Conservation (phyloP, 1,139 yeast genomes). For the Pneumocystis carinii region DNA sequence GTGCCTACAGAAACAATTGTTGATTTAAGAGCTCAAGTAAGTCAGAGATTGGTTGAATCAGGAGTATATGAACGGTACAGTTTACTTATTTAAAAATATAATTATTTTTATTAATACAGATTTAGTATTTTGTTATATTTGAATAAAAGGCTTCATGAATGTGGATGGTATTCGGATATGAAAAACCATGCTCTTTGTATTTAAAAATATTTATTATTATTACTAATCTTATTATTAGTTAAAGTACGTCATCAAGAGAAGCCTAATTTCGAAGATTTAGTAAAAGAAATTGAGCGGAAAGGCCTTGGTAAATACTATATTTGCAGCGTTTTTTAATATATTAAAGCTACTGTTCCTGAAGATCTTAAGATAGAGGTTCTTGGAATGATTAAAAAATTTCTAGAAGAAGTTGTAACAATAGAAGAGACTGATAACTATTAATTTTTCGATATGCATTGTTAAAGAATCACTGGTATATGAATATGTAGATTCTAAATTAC, state of each 20-base stretch:
- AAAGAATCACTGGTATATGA: background rate
- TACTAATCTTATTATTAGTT: background rate
- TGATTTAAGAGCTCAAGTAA: background rate
- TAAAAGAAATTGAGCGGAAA: background rate
- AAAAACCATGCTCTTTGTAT: background rate
- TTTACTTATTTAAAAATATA: background rate
- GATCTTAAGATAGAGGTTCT: background rate
- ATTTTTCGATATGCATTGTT: background rate
- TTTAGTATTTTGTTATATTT: background rate
- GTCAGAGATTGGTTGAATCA: background rate
- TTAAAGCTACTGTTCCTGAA: background rate
- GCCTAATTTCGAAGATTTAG: background rate
- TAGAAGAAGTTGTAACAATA: background rate
- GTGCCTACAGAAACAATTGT: background rate
- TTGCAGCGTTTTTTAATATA: background rate
- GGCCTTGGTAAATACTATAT: background rate
- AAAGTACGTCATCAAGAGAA: background rate
- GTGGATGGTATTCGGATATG: conserved; percentile 1
- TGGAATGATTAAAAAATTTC: background rate
- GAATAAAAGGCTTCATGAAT: background rate
- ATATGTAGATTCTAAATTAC: background rate
- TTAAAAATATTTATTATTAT: background rate
- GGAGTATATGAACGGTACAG: background rate
- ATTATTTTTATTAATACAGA: background rate
- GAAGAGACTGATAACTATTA: background rate